Conservation (phyloP, 1,284 basidiomycete species). For the Sphagnurus paluster region DNA sequence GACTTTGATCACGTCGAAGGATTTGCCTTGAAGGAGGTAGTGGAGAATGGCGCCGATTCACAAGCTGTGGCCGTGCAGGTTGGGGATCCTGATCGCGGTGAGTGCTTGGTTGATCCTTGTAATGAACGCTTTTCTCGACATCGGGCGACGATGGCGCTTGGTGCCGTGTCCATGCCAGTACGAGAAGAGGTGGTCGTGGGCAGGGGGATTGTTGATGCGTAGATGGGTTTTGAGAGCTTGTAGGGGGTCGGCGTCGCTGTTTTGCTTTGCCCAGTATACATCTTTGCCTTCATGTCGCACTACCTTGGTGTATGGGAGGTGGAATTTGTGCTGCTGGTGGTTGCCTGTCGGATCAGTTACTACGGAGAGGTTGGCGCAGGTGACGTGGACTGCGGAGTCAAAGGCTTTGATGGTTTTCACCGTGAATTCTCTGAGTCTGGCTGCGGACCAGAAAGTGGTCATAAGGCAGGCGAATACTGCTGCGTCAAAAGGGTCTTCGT, state of each 20-base stretch:
- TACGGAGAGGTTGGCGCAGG: constrained; percentile 11
- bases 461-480: constrained; percentile 34
- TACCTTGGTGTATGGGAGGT: constrained; percentile 32
- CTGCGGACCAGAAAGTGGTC: constrained; percentile 30
- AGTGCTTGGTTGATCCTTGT: background rate
- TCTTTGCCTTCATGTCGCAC: constrained; percentile 17
- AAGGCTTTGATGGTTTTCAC: constrained; percentile 28
- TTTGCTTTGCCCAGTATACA: constrained; percentile 9
- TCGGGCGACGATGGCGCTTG: background rate
- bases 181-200: constrained; percentile 5
- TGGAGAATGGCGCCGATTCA: constrained; percentile 3
- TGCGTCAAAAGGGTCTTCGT: constrained; percentile 24
- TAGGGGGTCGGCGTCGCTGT: constrained; percentile 3
- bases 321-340: constrained; percentile 26
- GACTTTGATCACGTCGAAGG: constrained; percentile 18
- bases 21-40: constrained; percentile 15
- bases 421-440: constrained; percentile 35
- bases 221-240: constrained; percentile 2
- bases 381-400: constrained; percentile 24
- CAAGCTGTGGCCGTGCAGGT: constrained; percentile 4
- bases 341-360: constrained; percentile 16
- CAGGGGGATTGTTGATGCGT: background rate
- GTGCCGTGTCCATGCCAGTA: constrained; percentile 2
- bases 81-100: background rate
- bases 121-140: constrained; percentile 10